Evolutionary conservation across 352 stramenopile genomes (phyloP).

Genomic region (Blastocystis sp.): DNA sequence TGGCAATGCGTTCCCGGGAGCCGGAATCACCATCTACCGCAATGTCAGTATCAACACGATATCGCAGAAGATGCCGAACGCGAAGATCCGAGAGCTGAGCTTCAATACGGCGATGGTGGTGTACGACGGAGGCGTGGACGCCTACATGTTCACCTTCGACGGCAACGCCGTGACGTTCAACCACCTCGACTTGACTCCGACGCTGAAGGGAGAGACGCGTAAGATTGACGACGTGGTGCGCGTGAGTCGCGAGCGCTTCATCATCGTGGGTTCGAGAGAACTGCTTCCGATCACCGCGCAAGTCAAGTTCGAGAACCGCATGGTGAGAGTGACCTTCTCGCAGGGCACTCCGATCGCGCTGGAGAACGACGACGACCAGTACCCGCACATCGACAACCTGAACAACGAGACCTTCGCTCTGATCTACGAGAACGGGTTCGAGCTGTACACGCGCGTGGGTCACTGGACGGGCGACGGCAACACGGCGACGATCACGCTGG

Average conservation of each 20-base stretch:
- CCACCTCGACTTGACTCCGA: not conserved
- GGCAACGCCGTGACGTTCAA: constrained; percentile 19
- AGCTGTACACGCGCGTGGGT: constrained; percentile 55
- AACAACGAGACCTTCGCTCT: constrained; percentile 53
- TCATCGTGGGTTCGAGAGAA: constrained; percentile 46
- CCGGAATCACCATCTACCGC: constrained; percentile 70
- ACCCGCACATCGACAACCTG: constrained; percentile 59
- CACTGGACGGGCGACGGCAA: constrained; percentile 28
- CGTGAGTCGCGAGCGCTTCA: constrained; percentile 66
- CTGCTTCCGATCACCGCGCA: constrained; percentile 42
- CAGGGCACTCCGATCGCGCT: not conserved
- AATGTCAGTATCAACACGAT: constrained; percentile 32
- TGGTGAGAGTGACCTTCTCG: not conserved
- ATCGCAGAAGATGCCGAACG: constrained; percentile 33
- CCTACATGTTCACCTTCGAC: constrained; percentile 49
- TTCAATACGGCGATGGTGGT: constrained; percentile 61
- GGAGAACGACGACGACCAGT: constrained; percentile 63
- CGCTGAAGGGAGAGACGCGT: not conserved
- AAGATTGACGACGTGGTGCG: constrained; percentile 50
- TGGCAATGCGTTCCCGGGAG: constrained; percentile 43
- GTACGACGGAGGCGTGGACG: constrained; percentile 47
- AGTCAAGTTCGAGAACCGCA: not conserved
- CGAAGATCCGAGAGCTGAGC: constrained; percentile 50
- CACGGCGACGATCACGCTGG: not conserved
- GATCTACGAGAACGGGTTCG: constrained; percentile 47